These are phyloP conservation scores for Neurospora africana DNA, from an alignment of 495 filamentous ascomycete genomes.

Conservation along the genomic window DNA sequence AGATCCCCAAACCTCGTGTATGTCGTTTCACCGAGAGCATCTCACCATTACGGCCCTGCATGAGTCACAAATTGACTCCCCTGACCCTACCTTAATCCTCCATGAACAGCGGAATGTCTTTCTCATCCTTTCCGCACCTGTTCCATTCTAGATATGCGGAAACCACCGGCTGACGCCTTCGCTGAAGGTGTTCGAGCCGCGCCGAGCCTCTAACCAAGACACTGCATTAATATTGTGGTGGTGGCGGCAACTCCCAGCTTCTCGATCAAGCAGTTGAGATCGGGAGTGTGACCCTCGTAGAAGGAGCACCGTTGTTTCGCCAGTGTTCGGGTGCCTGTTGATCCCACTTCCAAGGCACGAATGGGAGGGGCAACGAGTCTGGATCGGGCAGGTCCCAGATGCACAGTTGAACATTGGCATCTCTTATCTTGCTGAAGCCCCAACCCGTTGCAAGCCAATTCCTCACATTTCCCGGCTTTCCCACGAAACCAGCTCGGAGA, in stretches of 20 bases:
- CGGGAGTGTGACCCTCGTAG: not conserved
- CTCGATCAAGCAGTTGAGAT: not conserved
- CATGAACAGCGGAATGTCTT: not conserved
- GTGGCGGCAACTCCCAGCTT: not conserved
- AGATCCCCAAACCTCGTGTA: not conserved
- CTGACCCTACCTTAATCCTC: not conserved
- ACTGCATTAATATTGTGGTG: not conserved
- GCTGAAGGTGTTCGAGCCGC: not conserved
- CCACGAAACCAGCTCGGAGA: not conserved
- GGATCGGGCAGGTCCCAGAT: not conserved
- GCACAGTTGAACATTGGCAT: not conserved
- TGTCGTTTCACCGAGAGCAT: not conserved
- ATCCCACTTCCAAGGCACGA: not conserved
- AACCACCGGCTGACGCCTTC: not conserved
- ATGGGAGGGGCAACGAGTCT: not conserved
- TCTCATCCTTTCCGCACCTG: not conserved
- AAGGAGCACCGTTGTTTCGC: not conserved
- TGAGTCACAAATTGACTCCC: not conserved
- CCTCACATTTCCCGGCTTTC: not conserved
- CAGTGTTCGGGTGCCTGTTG: not conserved
- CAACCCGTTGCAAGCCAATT: not conserved
- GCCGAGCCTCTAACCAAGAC: not conserved
- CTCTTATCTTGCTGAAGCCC: not conserved
- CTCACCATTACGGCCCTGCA: not conserved
- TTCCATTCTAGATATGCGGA: not conserved